phyloP scores from a whole-genome alignment of 257 asterid species.

The Solanum infundibuliforme region DNA sequence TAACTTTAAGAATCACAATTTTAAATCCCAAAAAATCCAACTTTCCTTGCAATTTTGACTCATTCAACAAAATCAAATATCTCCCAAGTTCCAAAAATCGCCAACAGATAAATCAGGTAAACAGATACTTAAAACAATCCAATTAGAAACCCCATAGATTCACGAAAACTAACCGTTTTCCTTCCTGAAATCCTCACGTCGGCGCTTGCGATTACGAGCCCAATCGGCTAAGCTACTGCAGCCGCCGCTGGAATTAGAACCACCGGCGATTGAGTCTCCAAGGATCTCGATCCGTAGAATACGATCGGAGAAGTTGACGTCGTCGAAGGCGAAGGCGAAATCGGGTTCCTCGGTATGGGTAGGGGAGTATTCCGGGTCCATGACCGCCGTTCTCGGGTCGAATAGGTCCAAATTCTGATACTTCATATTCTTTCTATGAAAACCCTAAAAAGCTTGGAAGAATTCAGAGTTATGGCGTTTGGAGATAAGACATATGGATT shows the following conservation, averaged over 20 bases:
- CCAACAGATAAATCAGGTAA: not conserved
- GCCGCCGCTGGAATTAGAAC: not conserved
- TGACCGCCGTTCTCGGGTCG: not conserved
- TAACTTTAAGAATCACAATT: not conserved
- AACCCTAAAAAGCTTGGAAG: not conserved
- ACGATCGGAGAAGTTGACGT: slow-evolving; percentile 3
- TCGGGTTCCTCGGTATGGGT: not conserved
- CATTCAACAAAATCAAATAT: not conserved
- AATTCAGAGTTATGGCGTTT: not conserved
- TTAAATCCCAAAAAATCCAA: not conserved
- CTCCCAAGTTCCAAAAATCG: not conserved
- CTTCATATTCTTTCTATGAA: not conserved
- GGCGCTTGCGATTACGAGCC: slow-evolving; percentile 8
- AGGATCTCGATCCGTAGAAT: slow-evolving; percentile 3
- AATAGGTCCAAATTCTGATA: slow-evolving; percentile 1
- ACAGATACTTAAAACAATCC: not conserved
- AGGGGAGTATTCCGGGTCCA: not conserved
- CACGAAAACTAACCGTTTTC: not conserved
- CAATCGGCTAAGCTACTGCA: not conserved
- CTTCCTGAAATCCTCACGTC: not conserved
- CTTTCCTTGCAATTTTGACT: not conserved
- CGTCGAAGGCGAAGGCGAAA: slow-evolving; percentile 8
- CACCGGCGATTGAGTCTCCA: not conserved
- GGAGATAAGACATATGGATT: not conserved
- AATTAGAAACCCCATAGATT: not conserved